Evolutionary conservation across 2,329 filamentous ascomycete genomes (phyloP).

Genomic region (Paecilomyces sp.): DNA sequence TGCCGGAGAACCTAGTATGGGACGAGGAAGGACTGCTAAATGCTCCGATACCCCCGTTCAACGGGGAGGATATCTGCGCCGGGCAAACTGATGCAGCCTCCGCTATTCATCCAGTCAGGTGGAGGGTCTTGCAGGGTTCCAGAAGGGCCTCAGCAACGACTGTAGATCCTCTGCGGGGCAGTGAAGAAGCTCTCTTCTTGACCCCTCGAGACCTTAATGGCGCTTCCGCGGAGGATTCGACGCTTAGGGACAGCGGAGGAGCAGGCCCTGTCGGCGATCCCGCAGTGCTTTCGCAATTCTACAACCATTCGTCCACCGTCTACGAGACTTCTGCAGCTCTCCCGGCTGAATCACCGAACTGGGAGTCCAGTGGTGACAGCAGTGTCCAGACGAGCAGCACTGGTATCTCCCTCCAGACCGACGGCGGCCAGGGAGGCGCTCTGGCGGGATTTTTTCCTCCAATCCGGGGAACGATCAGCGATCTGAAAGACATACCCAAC

Average conservation of each 20-base stretch:
- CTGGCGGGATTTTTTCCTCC: constrained; percentile 13
- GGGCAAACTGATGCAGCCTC: constrained; percentile 4
- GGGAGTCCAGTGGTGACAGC: constrained; percentile 19
- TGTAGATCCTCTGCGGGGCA: not conserved
- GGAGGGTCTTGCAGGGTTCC: constrained; percentile 21
- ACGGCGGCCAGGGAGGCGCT: not conserved
- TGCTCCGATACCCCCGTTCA: constrained; percentile 33
- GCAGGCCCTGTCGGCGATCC: constrained; percentile 13
- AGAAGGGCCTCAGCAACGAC: not conserved
- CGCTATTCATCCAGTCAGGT: constrained; percentile 15
- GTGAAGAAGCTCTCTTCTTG: constrained; percentile 19
- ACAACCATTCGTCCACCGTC: constrained; percentile 67
- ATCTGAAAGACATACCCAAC: constrained; percentile 64
- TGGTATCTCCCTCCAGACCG: constrained; percentile 10
- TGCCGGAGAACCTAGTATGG: constrained; percentile 49
- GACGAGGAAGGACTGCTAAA: constrained; percentile 43
- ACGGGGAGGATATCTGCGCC: constrained; percentile 5
- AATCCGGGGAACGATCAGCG: constrained; percentile 45
- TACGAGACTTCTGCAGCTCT: constrained; percentile 49
- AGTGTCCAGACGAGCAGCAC: constrained; percentile 12
- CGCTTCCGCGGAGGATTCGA: constrained; percentile 2
- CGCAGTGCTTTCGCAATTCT: constrained; percentile 56
- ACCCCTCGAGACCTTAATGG: constrained; percentile 19
- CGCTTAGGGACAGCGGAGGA: constrained; percentile 5
- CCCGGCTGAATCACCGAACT: constrained; percentile 12